phyloP scores from a whole-genome alignment of 1,139 yeast species.

The Diutina siamensis region DNA sequence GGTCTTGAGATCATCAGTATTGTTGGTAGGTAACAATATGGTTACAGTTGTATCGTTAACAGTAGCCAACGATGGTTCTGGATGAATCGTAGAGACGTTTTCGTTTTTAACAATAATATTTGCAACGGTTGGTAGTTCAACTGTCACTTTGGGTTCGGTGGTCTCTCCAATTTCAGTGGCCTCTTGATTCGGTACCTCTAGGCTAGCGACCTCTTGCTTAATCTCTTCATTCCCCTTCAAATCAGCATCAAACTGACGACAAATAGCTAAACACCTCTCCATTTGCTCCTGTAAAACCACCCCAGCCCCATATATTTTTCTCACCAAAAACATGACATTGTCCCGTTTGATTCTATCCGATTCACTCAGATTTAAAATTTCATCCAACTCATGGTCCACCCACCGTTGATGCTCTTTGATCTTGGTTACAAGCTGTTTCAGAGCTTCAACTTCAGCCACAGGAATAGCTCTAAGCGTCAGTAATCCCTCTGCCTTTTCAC shows the following conservation, averaged over 20 bases:
- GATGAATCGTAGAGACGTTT: too few species aligned
- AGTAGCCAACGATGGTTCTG: not conserved
- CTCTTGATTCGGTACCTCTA: too few species aligned
- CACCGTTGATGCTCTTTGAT: slow-evolving; percentile 10
- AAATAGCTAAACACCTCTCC: slow-evolving; percentile 6
- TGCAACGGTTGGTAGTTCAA: too few species aligned
- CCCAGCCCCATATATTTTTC: slow-evolving; percentile 26
- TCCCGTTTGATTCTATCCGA: slow-evolving; percentile 15
- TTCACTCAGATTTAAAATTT: slow-evolving; percentile 10
- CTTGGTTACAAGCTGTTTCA: slow-evolving; percentile 14
- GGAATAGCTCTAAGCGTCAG: slow-evolving; percentile 26
- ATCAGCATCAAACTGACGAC: not conserved
- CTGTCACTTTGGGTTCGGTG: too few species aligned
- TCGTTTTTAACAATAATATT: too few species aligned
- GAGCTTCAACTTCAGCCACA: slow-evolving; percentile 20
- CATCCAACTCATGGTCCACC: slow-evolving; percentile 10
- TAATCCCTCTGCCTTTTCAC: slow-evolving; percentile 18
- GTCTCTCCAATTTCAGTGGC: too few species aligned
- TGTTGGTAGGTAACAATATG: too few species aligned
- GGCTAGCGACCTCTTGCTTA: too few species aligned
- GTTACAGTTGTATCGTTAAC: not conserved
- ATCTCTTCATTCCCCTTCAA: too few species aligned
- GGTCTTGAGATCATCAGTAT: too few species aligned
- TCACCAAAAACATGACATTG: slow-evolving; percentile 16
- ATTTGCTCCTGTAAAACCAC: slow-evolving; percentile 15